These are phyloP conservation scores for Herpotrichia juniperi DNA, from an alignment of 2,329 filamentous ascomycete species.

Conservation along the genomic window DNA sequence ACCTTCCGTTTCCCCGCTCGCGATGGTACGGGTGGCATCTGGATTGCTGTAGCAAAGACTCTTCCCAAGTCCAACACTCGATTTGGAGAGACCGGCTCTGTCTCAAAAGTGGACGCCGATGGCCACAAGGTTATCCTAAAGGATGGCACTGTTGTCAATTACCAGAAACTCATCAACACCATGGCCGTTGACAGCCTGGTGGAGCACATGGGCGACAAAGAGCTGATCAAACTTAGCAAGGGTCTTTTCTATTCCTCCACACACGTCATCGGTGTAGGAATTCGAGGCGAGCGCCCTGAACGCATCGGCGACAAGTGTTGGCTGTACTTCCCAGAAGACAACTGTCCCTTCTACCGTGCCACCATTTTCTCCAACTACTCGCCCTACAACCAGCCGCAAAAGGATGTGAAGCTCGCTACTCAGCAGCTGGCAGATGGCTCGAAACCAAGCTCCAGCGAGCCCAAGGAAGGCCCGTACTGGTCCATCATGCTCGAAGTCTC, in stretches of 20 bases:
- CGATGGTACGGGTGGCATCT: conserved; percentile 97
- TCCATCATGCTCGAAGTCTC: conserved; percentile 99
- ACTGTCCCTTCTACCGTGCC: conserved; percentile 98
- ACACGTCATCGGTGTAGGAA: conserved; percentile 94
- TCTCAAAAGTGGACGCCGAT: conserved; percentile 84
- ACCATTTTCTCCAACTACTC: conserved; percentile 99
- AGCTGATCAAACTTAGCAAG: conserved; percentile 83
- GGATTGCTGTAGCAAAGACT: conserved; percentile 95
- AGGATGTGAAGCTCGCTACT: conserved; percentile 83
- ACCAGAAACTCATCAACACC: conserved; percentile 91
- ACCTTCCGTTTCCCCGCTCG: conserved; percentile 98
- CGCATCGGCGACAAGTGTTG: conserved; percentile 99
- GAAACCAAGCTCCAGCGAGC: conserved; percentile 73
- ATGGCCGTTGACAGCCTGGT: conserved; percentile 93
- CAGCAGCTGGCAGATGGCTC: conserved; percentile 84
- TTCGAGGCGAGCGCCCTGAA: conserved; percentile 89
- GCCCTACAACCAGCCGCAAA: conserved; percentile 91
- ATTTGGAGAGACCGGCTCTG: conserved; percentile 83
- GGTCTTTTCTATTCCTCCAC: conserved; percentile 96
- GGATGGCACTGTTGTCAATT: conserved; percentile 87
- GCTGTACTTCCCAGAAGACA: conserved; percentile 98
- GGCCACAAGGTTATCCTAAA: conserved; percentile 81
- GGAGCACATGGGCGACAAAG: conserved; percentile 84
- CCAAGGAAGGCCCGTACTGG: conserved; percentile 95
- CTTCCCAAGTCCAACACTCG: conserved; percentile 89